A percentile compares a stretch with the other conserved stretches of the same genome.
phyloP scores from a whole-genome alignment of 345 rosid genomes.

The Corchorus olitorius region DNA sequence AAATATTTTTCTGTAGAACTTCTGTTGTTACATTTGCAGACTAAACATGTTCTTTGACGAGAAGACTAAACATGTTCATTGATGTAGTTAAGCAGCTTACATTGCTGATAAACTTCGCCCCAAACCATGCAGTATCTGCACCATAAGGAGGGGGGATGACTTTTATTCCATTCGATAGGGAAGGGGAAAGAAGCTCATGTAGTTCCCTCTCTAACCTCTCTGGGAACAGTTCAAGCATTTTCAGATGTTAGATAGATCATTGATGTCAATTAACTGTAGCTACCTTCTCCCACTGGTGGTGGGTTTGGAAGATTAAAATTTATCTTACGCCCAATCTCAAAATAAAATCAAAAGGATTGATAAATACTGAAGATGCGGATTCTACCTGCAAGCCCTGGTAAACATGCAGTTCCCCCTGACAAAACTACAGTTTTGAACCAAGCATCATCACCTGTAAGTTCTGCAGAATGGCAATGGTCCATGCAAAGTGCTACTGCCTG shows the following conservation, averaged over 20 bases:
- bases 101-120: conserved; percentile 81
- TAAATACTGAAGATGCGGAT: conserved; percentile 3
- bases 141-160: conserved; percentile 74
- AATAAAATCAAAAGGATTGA: background rate
- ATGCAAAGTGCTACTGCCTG: conserved; percentile 93
- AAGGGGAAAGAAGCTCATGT: conserved; percentile 51
- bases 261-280: background rate
- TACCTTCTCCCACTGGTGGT: background rate
- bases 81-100: conserved; percentile 46
- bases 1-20: background rate
- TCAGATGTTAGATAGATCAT: background rate
- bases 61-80: background rate
- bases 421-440: conserved; percentile 94
- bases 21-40: background rate
- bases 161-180: conserved; percentile 57
- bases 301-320: too few species aligned
- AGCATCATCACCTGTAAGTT: conserved; percentile 59
- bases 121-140: conserved; percentile 85
- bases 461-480: conserved; percentile 84
- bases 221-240: conserved; percentile 33
- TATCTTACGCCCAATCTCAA: background rate
- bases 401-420: conserved; percentile 80
- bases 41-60: background rate
- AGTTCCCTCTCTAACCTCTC: conserved; percentile 89
- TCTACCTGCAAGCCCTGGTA: conserved; percentile 84